Percentiles rank a stretch among this genome's conserved stretches.
Conservation (phyloP, 164 flowering plant genomes). For the Vitis rupestris region DNA sequence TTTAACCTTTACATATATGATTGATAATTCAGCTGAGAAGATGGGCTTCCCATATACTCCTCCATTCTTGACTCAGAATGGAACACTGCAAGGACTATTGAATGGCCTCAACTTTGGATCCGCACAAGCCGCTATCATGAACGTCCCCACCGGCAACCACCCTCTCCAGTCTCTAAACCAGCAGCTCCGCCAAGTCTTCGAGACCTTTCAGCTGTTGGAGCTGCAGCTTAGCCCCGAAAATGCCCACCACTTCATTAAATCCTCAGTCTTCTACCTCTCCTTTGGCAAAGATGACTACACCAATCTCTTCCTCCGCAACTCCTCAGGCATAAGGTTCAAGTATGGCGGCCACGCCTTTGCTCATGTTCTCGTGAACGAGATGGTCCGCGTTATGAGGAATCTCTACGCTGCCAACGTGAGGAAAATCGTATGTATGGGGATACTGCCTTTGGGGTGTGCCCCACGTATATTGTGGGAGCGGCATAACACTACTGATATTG, state of each 20-base stretch:
- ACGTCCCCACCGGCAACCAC: conserved; percentile 14
- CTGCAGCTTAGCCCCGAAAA: conserved; percentile 39
- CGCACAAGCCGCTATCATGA: conserved; percentile 61
- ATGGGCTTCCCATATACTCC: conserved; percentile 44
- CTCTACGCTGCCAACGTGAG: conserved; percentile 48
- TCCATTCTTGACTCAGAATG: conserved; percentile 59
- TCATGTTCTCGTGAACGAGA: conserved; percentile 44
- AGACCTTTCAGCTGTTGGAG: conserved; percentile 63
- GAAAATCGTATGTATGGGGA: conserved; percentile 56
- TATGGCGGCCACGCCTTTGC: conserved; percentile 29
- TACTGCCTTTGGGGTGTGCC: conserved; percentile 66
- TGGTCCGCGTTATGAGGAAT: conserved; percentile 34
- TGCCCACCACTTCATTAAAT: conserved; percentile 30
- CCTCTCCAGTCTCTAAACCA: conserved; percentile 55
- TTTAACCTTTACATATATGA: neutral
- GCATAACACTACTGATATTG: conserved; percentile 10
- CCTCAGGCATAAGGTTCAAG: conserved; percentile 17
- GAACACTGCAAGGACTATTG: conserved; percentile 44
- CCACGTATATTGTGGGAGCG: conserved; percentile 40
- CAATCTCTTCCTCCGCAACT: conserved; percentile 31
- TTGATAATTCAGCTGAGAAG: conserved; percentile 51
- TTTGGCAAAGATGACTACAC: conserved; percentile 72
- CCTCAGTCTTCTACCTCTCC: conserved; percentile 68
- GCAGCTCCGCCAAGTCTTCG: conserved; percentile 67
- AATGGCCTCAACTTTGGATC: conserved; percentile 68